These are phyloP conservation scores for Lasiodiplodia gonubiensis DNA, from an alignment of 2,329 filamentous ascomycete genomes.

Conservation along the genomic window DNA sequence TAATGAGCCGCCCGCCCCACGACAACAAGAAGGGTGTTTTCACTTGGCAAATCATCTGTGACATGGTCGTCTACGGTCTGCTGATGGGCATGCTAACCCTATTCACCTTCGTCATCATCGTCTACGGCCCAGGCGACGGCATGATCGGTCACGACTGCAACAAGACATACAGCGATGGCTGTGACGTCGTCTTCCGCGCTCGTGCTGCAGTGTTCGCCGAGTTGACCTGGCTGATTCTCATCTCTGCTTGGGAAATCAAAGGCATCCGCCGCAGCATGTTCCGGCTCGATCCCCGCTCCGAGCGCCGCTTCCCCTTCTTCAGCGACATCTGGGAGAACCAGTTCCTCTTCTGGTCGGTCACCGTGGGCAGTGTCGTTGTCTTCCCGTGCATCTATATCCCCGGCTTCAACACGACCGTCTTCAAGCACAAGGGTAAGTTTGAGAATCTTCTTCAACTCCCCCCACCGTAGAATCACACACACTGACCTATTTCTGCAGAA, in stretches of 20 bases:
- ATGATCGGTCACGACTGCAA: slow-evolving; percentile 44
- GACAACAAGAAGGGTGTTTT: slow-evolving; percentile 43
- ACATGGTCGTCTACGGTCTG: slow-evolving; percentile 45
- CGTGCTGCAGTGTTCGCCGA: slow-evolving; percentile 35
- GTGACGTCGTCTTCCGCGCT: slow-evolving; percentile 41
- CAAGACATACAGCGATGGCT: slow-evolving; percentile 36
- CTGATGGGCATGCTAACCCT: slow-evolving; percentile 44
- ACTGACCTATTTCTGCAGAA: neutral
- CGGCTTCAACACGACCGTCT: slow-evolving; percentile 36
- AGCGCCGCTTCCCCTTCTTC: slow-evolving; percentile 33
- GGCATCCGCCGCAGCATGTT: slow-evolving; percentile 35
- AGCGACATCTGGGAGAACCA: slow-evolving; percentile 34
- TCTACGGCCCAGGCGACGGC: slow-evolving; percentile 43
- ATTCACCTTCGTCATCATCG: slow-evolving; percentile 41
- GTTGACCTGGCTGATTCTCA: slow-evolving; percentile 35
- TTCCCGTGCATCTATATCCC: slow-evolving; percentile 59
- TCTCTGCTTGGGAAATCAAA: slow-evolving; percentile 37
- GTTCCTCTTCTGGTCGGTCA: slow-evolving; percentile 66
- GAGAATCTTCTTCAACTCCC: too few species aligned
- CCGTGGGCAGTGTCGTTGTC: slow-evolving; percentile 61
- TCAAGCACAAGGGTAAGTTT: slow-evolving; percentile 34
- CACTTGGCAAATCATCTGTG: slow-evolving; percentile 42
- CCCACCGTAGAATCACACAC: neutral
- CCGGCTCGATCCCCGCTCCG: slow-evolving; percentile 33
- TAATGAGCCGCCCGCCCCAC: slow-evolving; percentile 41